These are phyloP conservation scores for Exophiala sideris DNA, from an alignment of 2,329 filamentous ascomycete species.

Conservation along the genomic window DNA sequence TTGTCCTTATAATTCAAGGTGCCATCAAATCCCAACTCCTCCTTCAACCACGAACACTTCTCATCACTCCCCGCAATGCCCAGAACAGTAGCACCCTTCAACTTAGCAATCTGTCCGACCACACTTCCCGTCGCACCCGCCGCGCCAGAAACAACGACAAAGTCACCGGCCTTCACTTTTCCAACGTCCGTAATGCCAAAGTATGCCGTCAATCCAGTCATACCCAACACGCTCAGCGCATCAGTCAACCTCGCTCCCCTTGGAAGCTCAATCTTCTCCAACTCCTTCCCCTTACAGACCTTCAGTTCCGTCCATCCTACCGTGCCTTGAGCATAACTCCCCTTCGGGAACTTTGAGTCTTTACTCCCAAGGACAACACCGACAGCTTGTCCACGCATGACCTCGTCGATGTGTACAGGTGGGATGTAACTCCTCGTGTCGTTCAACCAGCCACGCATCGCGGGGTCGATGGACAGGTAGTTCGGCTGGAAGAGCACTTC, in stretches of 20 bases:
- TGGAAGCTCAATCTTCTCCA: slow-evolving; percentile 45
- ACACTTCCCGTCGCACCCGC: slow-evolving; percentile 75
- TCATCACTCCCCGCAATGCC: slow-evolving; percentile 65
- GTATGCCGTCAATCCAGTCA: slow-evolving; percentile 72
- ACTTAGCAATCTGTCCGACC: slow-evolving; percentile 73
- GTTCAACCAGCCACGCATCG: slow-evolving; percentile 71
- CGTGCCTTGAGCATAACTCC: slow-evolving; percentile 55
- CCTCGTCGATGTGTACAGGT: slow-evolving; percentile 63
- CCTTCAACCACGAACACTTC: slow-evolving; percentile 64
- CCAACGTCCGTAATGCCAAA: slow-evolving; percentile 69
- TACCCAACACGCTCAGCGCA: slow-evolving; percentile 53
- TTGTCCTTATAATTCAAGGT: slow-evolving; percentile 67
- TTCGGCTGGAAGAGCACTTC: slow-evolving; percentile 59
- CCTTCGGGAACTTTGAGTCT: slow-evolving; percentile 52
- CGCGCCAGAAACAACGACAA: slow-evolving; percentile 73
- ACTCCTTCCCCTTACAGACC: slow-evolving; percentile 53
- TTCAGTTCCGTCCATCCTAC: slow-evolving; percentile 67
- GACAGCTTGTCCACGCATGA: slow-evolving; percentile 64
- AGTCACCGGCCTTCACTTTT: slow-evolving; percentile 64
- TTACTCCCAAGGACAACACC: slow-evolving; percentile 62
- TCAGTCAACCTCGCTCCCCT: slow-evolving; percentile 54
- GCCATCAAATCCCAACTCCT: slow-evolving; percentile 64
- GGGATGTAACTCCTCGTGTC: slow-evolving; percentile 61
- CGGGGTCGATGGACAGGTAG: slow-evolving; percentile 69
- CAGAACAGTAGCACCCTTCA: slow-evolving; percentile 63